Percentiles rank a stretch among this genome's conserved stretches.
Evolutionary conservation across 2,329 filamentous ascomycete genomes (phyloP).

Genomic region (Diaporthe batatas): DNA sequence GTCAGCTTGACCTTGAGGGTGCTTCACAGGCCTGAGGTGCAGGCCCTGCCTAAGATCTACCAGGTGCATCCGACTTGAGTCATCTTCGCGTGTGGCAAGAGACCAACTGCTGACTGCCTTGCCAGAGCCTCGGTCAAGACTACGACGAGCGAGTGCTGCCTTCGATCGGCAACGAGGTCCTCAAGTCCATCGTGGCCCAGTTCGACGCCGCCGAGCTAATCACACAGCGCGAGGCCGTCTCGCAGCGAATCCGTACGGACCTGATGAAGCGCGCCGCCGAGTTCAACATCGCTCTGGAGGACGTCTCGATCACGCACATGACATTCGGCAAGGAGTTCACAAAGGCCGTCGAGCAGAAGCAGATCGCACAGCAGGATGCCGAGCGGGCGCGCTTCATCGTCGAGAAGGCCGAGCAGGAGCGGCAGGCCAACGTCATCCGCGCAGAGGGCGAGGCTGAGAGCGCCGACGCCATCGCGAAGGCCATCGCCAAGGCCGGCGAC

Average conservation of each 20-base stretch:
- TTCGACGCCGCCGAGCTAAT: conserved; percentile 99
- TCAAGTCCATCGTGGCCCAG: conserved; percentile 96
- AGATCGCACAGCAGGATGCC: conserved; percentile 99
- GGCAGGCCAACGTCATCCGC: conserved; percentile 97
- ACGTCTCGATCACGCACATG: conserved; percentile 99
- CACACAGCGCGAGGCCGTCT: conserved; percentile 97
- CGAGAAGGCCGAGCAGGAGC: conserved; percentile 98
- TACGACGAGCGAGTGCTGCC: conserved; percentile 99
- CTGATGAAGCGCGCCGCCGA: conserved; percentile 92
- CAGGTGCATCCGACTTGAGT: conserved; percentile 73
- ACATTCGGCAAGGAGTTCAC: conserved; percentile 99
- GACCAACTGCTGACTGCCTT: conserved; percentile 26
- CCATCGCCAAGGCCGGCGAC: conserved; percentile 92
- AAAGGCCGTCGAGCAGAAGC: conserved; percentile 98
- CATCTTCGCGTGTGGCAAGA: neutral
- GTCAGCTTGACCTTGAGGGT: conserved; percentile 97
- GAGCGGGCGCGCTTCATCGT: conserved; percentile 98
- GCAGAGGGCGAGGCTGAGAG: conserved; percentile 98
- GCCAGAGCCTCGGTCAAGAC: conserved; percentile 92
- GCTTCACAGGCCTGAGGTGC: conserved; percentile 92
- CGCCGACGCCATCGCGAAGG: conserved; percentile 94
- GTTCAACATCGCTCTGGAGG: conserved; percentile 99
- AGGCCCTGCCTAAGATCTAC: conserved; percentile 96
- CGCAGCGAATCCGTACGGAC: conserved; percentile 91
- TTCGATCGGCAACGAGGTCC: conserved; percentile 98